Conservation (phyloP, 2,329 filamentous ascomycete genomes). For the Cordyceps pruinosa region DNA sequence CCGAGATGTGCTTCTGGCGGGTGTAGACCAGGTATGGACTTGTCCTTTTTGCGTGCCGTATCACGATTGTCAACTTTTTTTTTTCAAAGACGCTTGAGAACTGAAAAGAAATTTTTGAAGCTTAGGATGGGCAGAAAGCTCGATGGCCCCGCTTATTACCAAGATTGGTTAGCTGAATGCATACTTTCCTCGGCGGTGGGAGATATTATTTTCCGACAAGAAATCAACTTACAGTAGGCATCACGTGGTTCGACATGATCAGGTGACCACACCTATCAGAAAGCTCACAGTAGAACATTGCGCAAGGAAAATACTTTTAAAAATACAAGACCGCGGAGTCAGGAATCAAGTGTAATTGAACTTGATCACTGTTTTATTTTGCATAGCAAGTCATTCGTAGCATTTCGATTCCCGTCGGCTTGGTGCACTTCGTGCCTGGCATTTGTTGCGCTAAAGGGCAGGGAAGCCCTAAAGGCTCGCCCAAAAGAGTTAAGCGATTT, state of each 20-base stretch:
- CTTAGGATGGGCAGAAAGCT: conserved; percentile 20
- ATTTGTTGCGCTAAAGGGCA: conserved; percentile 26
- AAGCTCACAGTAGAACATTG: neutral
- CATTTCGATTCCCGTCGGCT: neutral
- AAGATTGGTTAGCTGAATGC: neutral
- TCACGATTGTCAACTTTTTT: conserved; percentile 18
- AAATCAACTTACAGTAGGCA: neutral
- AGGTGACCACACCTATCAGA: neutral
- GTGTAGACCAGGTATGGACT: conserved; percentile 9
- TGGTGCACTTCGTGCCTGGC: neutral
- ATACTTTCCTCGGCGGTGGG: neutral
- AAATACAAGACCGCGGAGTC: too few relatives aligned
- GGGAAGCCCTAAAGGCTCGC: conserved; percentile 34
- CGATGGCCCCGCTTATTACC: conserved; percentile 6
- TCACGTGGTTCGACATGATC: neutral
- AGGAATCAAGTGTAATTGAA: too few relatives aligned
- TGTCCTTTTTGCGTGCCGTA: conserved; percentile 20
- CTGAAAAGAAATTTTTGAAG: conserved; percentile 34
- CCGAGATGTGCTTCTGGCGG: neutral
- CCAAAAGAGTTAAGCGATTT: conserved; percentile 39
- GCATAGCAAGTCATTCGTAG: neutral
- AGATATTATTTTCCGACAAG: conserved; percentile 5
- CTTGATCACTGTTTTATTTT: neutral
- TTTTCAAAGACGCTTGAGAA: conserved; percentile 7
- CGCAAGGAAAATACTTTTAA: neutral